Percentiles rank a stretch among this genome's conserved stretches.
These are phyloP conservation scores for Colletotrichum sp. DNA, from an alignment of 2,329 filamentous ascomycete genomes.

Conservation along the genomic window DNA sequence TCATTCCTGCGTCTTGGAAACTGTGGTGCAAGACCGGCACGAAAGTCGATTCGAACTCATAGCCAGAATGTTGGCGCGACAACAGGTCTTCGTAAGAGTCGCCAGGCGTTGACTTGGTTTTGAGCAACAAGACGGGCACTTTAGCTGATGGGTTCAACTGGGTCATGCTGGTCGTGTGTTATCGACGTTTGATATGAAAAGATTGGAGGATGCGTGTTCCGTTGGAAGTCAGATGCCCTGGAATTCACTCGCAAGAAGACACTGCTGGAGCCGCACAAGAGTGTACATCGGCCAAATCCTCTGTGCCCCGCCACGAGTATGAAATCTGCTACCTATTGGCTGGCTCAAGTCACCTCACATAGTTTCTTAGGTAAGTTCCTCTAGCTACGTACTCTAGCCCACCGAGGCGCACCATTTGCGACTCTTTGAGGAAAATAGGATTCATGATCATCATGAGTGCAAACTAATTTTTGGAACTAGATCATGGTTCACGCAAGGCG, in stretches of 20 bases:
- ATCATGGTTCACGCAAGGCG: neutral
- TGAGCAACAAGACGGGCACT: conserved; percentile 74
- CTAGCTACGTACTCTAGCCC: neutral
- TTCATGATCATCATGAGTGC: neutral
- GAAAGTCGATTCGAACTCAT: conserved; percentile 67
- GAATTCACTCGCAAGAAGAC: neutral
- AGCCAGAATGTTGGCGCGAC: conserved; percentile 42
- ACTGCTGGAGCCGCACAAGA: neutral
- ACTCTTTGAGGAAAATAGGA: neutral
- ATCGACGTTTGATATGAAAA: neutral
- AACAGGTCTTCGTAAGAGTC: conserved; percentile 79
- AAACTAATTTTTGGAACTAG: neutral
- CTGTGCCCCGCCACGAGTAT: neutral
- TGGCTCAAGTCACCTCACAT: neutral
- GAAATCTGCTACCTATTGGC: neutral
- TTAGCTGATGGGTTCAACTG: conserved; percentile 6
- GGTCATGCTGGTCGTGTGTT: neutral
- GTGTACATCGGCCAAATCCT: neutral
- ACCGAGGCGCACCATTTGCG: neutral
- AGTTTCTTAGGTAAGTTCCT: neutral
- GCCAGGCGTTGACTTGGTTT: conserved; percentile 74
- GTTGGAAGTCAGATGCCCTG: neutral
- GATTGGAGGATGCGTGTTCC: neutral
- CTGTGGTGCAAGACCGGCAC: conserved; percentile 79
- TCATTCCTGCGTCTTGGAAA: conserved; percentile 65